phyloP scores from a whole-genome alignment of 345 rosid species.

The Rhodamnia argentea region DNA sequence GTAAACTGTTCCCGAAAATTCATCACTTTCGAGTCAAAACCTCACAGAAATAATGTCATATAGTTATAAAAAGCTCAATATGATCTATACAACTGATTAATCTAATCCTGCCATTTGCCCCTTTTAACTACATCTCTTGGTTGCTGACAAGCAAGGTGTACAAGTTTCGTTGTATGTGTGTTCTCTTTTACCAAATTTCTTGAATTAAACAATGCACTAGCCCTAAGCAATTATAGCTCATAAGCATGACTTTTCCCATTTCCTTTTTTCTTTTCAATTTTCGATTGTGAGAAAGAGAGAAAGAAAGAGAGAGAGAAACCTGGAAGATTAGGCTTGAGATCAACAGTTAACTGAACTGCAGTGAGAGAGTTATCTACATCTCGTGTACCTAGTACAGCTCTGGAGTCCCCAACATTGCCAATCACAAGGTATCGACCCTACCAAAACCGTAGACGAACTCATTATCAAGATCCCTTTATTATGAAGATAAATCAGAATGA shows the following conservation, averaged over 20 bases:
- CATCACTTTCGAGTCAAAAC: not conserved
- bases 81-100: not conserved
- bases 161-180: not conserved
- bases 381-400: conserved; percentile 80
- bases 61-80: not conserved
- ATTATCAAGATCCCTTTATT: not conserved
- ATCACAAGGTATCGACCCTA: conserved; percentile 74
- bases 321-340: conserved; percentile 96
- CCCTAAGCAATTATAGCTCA: not conserved
- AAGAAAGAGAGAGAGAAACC: conserved; percentile 34
- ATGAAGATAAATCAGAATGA: not conserved
- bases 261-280: not conserved
- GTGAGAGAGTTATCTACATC: conserved; percentile 43
- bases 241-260: not conserved
- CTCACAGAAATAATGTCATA: not conserved
- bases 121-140: not conserved
- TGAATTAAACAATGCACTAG: not conserved
- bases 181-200: not conserved
- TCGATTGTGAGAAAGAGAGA: not conserved
- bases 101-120: not conserved
- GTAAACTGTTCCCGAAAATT: not conserved
- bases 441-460: not conserved
- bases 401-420: conserved; percentile 90
- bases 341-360: conserved; percentile 91
- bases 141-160: not conserved